These are phyloP conservation scores for Erythrobasidium hasegawianum DNA, from an alignment of 1,284 basidiomycete genomes.

Conservation along the genomic window DNA sequence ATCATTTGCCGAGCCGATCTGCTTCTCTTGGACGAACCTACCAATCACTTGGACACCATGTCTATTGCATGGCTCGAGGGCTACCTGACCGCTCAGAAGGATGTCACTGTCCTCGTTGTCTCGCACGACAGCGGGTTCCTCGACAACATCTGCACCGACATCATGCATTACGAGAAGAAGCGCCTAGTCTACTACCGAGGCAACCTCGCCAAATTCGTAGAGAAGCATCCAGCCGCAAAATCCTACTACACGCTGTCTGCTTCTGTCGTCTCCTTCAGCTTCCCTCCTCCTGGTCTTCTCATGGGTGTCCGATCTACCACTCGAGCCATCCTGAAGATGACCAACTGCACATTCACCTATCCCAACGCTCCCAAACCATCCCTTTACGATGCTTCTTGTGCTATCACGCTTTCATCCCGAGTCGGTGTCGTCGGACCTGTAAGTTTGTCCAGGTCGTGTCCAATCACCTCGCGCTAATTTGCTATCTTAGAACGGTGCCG, in stretches of 20 bases:
- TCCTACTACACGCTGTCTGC: constrained; percentile 96
- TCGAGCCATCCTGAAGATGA: constrained; percentile 90
- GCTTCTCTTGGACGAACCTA: constrained; percentile 76
- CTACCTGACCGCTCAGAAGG: constrained; percentile 74
- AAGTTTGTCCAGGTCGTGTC: constrained; percentile 44
- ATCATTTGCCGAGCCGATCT: constrained; percentile 96
- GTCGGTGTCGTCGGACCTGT: constrained; percentile 50
- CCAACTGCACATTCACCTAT: constrained; percentile 90
- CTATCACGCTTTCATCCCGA: constrained; percentile 69
- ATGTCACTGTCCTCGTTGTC: constrained; percentile 88
- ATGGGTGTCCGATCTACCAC: constrained; percentile 98
- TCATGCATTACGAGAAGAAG: constrained; percentile 96
- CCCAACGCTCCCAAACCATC: constrained; percentile 79
- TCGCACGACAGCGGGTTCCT: constrained; percentile 98
- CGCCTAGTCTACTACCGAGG: constrained; percentile 92
- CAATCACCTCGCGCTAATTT: constrained; percentile 46
- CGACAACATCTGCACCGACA: constrained; percentile 95
- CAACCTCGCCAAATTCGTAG: constrained; percentile 81
- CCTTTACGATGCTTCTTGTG: constrained; percentile 83
- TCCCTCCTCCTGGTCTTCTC: constrained; percentile 91
- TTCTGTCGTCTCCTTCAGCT: constrained; percentile 90
- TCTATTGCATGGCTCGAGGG: constrained; percentile 93
- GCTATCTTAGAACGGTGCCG: constrained; percentile 73
- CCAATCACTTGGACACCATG: constrained; percentile 84
- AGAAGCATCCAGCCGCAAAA: constrained; percentile 86